Percentiles rank a stretch among this genome's conserved stretches.
Evolutionary conservation across 768 basidiomycete genomes (phyloP).

Genomic region (Chiua virens): DNA sequence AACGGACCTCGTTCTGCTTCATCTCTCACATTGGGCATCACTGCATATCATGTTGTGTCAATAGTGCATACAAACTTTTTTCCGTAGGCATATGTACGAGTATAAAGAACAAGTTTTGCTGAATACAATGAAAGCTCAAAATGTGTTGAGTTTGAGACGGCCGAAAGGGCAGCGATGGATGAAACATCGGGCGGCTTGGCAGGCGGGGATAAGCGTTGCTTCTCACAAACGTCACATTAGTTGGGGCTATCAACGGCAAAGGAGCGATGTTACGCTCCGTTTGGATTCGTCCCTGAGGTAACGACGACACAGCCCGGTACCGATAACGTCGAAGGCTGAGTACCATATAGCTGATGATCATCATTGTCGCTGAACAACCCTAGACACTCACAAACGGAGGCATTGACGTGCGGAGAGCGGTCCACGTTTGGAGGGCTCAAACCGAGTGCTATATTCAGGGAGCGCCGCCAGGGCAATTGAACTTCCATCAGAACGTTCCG

Average conservation of each 20-base stretch:
- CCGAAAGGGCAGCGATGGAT: neutral
- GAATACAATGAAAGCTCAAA: constrained; percentile 18
- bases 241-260: neutral
- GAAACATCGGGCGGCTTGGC: constrained; percentile 5
- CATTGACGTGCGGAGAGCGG: neutral
- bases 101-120: constrained; percentile 30
- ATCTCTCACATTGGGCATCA: constrained; percentile 28
- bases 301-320: constrained; percentile 18
- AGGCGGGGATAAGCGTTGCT: neutral
- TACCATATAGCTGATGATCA: constrained; percentile 6
- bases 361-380: constrained; percentile 8
- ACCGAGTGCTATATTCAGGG: constrained; percentile 14
- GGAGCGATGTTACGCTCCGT: neutral
- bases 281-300: constrained; percentile 7
- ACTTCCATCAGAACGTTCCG: constrained; percentile 29
- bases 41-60: constrained; percentile 38
- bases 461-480: neutral
- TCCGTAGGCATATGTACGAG: constrained; percentile 36
- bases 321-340: constrained; percentile 6
- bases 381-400: neutral
- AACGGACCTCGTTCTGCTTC: constrained; percentile 25
- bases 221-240: constrained; percentile 12
- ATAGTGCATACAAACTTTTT: constrained; percentile 33
- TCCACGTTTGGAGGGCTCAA: constrained; percentile 25
- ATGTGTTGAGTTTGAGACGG: too few relatives aligned